Evolutionary conservation across 139 green algal species (phyloP).

Genomic region (Volvox reticuliferus): DNA sequence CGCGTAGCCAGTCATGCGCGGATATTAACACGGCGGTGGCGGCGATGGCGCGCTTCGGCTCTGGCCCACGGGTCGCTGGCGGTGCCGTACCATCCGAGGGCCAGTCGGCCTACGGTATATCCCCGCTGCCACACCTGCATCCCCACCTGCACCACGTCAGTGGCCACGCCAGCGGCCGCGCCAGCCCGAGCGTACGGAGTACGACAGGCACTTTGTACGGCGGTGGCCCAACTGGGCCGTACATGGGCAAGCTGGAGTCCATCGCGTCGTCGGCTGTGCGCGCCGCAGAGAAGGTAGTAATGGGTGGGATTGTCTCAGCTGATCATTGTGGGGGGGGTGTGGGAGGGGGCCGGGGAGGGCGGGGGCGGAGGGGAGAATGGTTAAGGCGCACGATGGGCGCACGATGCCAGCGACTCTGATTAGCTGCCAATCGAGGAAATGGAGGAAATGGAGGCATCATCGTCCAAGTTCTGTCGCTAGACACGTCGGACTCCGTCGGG

Average conservation of each 20-base stretch:
- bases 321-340: no score
- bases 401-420: no score
- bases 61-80: neutral
- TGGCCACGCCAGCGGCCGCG: slow-evolving; percentile 19
- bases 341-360: neutral
- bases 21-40: slow-evolving; percentile 48
- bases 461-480: no score
- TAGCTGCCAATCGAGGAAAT: no score
- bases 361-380: no score
- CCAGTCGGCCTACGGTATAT: neutral
- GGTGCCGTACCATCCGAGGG: neutral
- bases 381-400: no score
- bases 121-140: neutral
- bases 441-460: no score
- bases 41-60: slow-evolving; percentile 27
- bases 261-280: slow-evolving; percentile 87
- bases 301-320: neutral
- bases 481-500: no score
- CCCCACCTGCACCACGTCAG: neutral
- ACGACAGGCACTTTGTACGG: slow-evolving; percentile 49
- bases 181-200: slow-evolving; percentile 35
- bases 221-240: slow-evolving; percentile 45
- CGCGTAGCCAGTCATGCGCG: slow-evolving; percentile 38
- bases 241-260: slow-evolving; percentile 84
- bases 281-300: slow-evolving; percentile 80